A percentile compares a stretch with the other conserved stretches of the same genome.
phyloP scores from a whole-genome alignment of 1,284 basidiomycete genomes.

The Rhizoctonia solani region DNA sequence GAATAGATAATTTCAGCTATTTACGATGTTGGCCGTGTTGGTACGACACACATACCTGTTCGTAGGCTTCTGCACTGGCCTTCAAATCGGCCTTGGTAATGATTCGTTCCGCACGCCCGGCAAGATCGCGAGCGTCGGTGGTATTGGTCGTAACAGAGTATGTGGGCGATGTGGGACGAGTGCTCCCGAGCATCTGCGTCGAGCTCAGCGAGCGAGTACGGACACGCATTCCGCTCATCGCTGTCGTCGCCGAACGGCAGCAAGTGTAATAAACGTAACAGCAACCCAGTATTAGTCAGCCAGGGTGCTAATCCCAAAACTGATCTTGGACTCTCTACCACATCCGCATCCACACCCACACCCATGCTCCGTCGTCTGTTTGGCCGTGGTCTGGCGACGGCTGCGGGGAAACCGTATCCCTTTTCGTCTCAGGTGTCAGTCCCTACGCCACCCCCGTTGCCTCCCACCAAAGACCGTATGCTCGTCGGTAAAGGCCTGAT shows the following conservation, averaged over 20 bases:
- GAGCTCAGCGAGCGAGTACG: slow-evolving; percentile 13
- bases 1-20: too few species aligned
- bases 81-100: slow-evolving; percentile 82
- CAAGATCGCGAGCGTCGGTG: slow-evolving; percentile 74
- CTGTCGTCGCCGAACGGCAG: not conserved
- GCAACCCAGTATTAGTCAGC: not conserved
- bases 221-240: slow-evolving; percentile 5
- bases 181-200: slow-evolving; percentile 40
- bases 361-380: slow-evolving; percentile 4
- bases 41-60: slow-evolving; percentile 72
- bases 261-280: not conserved
- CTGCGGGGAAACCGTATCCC: slow-evolving; percentile 56
- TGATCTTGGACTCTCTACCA: too few species aligned
- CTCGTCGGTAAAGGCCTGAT: slow-evolving; percentile 77
- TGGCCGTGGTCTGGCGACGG: slow-evolving; percentile 13
- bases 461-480: slow-evolving; percentile 47
- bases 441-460: slow-evolving; percentile 49
- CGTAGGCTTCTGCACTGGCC: slow-evolving; percentile 75
- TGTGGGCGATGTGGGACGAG: slow-evolving; percentile 70
- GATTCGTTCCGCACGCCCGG: slow-evolving; percentile 60
- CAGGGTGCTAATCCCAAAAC: too few species aligned
- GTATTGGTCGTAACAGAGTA: slow-evolving; percentile 65
- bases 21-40: too few species aligned
- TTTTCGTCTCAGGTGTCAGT: slow-evolving; percentile 68
- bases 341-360: not conserved